phyloP scores from a whole-genome alignment of 768 basidiomycete genomes.

The Nidularia sp. region DNA sequence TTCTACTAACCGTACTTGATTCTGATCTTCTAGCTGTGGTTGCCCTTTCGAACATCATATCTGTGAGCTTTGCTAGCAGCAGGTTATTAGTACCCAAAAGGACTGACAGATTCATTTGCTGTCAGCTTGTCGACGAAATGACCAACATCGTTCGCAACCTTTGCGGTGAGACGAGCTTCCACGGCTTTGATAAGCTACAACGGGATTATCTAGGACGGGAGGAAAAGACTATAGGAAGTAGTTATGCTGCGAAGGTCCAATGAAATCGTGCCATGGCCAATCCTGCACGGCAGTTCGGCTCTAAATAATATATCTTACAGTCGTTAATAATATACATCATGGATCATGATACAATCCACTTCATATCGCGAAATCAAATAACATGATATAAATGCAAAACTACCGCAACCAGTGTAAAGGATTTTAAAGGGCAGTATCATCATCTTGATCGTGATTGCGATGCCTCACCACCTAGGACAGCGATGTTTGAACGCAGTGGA shows the following conservation, averaged over 20 bases:
- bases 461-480: too few relatives aligned
- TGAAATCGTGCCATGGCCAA: neutral
- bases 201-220: conserved; percentile 31
- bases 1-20: neutral
- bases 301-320: too few relatives aligned
- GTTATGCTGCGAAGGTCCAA: conserved; percentile 5
- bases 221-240: conserved; percentile 27
- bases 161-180: conserved; percentile 37
- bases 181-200: conserved; percentile 31
- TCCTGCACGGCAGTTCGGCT: too few relatives aligned
- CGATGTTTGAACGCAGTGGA: too few relatives aligned
- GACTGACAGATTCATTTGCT: neutral
- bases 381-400: too few relatives aligned
- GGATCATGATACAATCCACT: too few relatives aligned
- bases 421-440: too few relatives aligned
- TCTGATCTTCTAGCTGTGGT: conserved; percentile 23
- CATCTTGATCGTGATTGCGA: too few relatives aligned
- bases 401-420: too few relatives aligned
- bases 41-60: conserved; percentile 33
- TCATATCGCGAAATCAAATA: too few relatives aligned
- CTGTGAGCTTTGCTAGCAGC: conserved; percentile 17
- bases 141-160: conserved; percentile 31
- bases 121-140: conserved; percentile 37
- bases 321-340: too few relatives aligned
- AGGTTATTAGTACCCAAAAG: neutral